A percentile compares a stretch with the other conserved stretches of the same genome.
These are phyloP conservation scores for Linnemannia schmuckeri DNA, from an alignment of 192 early-diverging fungal genomes.

Conservation along the genomic window DNA sequence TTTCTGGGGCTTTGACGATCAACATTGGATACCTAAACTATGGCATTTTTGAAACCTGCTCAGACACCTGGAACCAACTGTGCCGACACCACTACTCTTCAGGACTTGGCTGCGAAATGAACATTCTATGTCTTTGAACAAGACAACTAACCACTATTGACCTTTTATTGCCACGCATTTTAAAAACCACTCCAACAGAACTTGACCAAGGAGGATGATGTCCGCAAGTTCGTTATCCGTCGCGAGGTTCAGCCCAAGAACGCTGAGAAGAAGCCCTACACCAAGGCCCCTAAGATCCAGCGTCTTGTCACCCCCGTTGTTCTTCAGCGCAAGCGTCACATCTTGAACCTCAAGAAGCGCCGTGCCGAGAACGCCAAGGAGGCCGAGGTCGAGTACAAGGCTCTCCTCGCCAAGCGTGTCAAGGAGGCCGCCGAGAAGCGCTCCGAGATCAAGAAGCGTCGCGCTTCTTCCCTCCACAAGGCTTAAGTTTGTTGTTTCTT, in stretches of 20 bases:
- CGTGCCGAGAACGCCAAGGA: slow-evolving; percentile 85
- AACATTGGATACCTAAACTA: neutral
- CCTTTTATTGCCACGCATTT: slow-evolving; percentile 3
- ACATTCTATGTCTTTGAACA: too few relatives aligned
- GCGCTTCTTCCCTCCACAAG: slow-evolving; percentile 73
- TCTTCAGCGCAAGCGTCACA: slow-evolving; percentile 96
- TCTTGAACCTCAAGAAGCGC: slow-evolving; percentile 88
- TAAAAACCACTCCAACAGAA: slow-evolving; percentile 78
- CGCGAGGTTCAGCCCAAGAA: slow-evolving; percentile 94
- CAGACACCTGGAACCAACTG: too few relatives aligned
- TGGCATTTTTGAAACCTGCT: neutral
- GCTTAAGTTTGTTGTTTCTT: slow-evolving; percentile 43
- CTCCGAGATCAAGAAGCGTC: slow-evolving; percentile 75
- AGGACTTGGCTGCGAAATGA: too few relatives aligned
- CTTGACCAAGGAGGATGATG: slow-evolving; percentile 98
- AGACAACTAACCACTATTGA: too few relatives aligned
- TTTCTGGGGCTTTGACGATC: neutral
- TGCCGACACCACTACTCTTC: neutral
- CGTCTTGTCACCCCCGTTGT: slow-evolving; percentile 97
- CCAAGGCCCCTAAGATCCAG: slow-evolving; percentile 98
- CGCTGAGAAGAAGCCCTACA: slow-evolving; percentile 91
- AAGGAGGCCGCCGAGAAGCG: slow-evolving; percentile 95
- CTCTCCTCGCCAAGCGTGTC: slow-evolving; percentile 90
- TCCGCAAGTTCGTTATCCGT: slow-evolving; percentile 99
- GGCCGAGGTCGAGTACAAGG: slow-evolving; percentile 80